Base-by-base conservation (phyloP, 371 early-diverging fungal species). In the Lichtheimia ramosa region DNA sequence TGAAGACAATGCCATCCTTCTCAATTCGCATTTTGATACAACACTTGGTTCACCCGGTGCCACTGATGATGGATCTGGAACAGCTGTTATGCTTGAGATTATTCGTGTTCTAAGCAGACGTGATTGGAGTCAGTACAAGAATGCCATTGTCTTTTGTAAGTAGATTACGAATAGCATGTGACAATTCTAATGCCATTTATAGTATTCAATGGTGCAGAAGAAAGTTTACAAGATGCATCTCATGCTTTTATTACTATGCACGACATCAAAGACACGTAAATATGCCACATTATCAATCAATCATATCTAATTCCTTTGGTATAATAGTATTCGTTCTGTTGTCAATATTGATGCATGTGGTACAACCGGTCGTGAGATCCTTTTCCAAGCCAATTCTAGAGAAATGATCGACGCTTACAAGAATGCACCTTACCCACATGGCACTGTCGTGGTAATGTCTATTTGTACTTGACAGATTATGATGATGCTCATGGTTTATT, bases 181-280 rank as follows among this genome's bases (percentile, higher is more conserved):
- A 15, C 6, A 18, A 16, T 21, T 14, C 10, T 21, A 18, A 39
- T 25, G 28, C 13, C 20, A 16, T 49, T 6, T 20, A 12, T 79
- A 78, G 80, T 92, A 64, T 92, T 88, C 68, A 92, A 92, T 69
- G 92, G 92, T 43, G 92, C 90, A 5, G 92, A 92, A 62, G 92
- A 92, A 67, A 80, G 87, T 1, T 65, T 89, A 12, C 90, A 90
- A 64, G 92, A 92, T 72, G 92, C 87, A 7, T 85, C 88, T 4
- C 88, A 89, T 62, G 86, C 85, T 6, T 92, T 89, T 68, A 84
- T 89, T 60, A 87, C 87, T 4, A 83, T 75, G 65, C 87, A 87
- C 51, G 77, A 79, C 21, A 70, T 82, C 52, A 83, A 79, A 65
- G 82, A 84, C 53, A 70, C 73, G 80, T 82, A 68, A 70, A 68